Conservation (phyloP, 2,329 filamentous ascomycete genomes). For the Septoria petroselini region DNA sequence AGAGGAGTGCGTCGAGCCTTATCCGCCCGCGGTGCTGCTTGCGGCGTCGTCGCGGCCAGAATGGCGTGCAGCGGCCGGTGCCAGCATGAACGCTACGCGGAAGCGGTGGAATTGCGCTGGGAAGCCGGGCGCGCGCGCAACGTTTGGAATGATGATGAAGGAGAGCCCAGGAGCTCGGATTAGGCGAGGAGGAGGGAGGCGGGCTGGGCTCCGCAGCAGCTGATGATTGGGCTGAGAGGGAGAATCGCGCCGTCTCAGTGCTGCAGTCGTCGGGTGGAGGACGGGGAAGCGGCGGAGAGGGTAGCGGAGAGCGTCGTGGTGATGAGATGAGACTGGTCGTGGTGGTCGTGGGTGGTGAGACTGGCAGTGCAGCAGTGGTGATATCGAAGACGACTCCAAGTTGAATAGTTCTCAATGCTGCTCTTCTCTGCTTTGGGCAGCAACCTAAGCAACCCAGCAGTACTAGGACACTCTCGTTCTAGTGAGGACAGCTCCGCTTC, state of each 20-base stretch:
- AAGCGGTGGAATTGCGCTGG: neutral
- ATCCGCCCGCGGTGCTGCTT: constrained; percentile 7
- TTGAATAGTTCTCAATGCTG: too few species aligned
- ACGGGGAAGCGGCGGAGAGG: neutral
- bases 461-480: too few species aligned
- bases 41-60: constrained; percentile 11
- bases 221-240: too few species aligned
- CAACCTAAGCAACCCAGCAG: too few species aligned
- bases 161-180: constrained; percentile 2
- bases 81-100: constrained; percentile 7
- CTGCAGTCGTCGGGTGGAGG: neutral
- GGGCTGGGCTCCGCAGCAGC: constrained; percentile 9
- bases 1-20: neutral
- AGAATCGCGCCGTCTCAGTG: too few species aligned
- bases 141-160: constrained; percentile 1
- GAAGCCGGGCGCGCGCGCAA: too few species aligned
- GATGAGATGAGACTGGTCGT: too few species aligned
- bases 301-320: neutral
- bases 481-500: too few species aligned
- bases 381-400: too few species aligned
- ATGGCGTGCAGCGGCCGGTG: constrained; percentile 3
- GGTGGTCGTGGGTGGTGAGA: too few species aligned
- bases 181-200: constrained; percentile 2
- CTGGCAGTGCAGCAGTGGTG: too few species aligned
- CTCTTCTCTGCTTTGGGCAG: too few species aligned